phyloP scores from a whole-genome alignment of 345 rosid genomes.

The Anastatica hierochuntica region DNA sequence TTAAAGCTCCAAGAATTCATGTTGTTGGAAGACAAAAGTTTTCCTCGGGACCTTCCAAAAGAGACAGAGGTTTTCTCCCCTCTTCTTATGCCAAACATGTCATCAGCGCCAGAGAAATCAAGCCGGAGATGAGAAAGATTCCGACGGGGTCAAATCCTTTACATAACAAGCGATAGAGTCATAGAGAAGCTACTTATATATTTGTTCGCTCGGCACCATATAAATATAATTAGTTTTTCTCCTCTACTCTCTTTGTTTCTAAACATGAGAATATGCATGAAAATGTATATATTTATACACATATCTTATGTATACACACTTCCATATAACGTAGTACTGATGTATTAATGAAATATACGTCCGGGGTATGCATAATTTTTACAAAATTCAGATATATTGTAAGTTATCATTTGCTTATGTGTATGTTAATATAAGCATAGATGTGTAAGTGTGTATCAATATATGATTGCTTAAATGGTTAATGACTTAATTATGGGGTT shows the following conservation, averaged over 20 bases:
- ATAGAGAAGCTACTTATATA: too few species aligned
- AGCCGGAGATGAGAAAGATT: slow-evolving; percentile 15
- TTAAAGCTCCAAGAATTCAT: slow-evolving; percentile 11
- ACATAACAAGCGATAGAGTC: slow-evolving; percentile 18
- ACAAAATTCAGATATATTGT: not conserved
- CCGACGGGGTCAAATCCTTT: slow-evolving; percentile 25
- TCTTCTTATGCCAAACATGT: slow-evolving; percentile 1
- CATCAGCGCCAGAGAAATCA: slow-evolving; percentile 8
- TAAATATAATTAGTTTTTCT: not conserved
- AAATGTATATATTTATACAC: not conserved
- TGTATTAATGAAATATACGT: not conserved
- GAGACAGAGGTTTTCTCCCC: slow-evolving; percentile 3
- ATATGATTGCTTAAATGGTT: slow-evolving; percentile 1
- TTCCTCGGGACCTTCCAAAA: slow-evolving; percentile 10
- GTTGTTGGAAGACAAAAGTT: slow-evolving; percentile 7
- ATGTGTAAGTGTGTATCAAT: not conserved
- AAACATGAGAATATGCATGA: not conserved
- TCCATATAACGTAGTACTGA: not conserved
- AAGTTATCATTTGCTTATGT: not conserved
- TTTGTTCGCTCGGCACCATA: not conserved
- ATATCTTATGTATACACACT: not conserved
- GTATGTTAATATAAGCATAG: not conserved
- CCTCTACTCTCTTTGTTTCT: not conserved
- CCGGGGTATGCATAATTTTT: not conserved
- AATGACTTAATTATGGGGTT: not conserved